A percentile compares a stretch with the other conserved stretches of the same genome.
These are phyloP conservation scores for Candida palmyrensis DNA, from an alignment of 805 yeast genomes.

Conservation along the genomic window DNA sequence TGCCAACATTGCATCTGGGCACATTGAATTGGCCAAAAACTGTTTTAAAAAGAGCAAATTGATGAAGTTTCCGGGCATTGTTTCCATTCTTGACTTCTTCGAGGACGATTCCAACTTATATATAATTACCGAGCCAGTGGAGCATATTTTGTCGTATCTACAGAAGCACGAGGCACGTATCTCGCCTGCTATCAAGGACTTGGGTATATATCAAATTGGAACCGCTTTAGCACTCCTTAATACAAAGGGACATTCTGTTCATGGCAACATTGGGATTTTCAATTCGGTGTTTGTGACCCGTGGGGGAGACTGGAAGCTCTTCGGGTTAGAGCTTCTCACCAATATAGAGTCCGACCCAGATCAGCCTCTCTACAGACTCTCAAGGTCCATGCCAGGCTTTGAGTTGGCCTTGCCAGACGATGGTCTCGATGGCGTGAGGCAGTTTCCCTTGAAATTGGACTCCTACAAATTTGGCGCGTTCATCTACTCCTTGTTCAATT, in stretches of 20 bases:
- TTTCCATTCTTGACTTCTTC: slow-evolving; percentile 56
- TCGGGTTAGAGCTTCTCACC: slow-evolving; percentile 71
- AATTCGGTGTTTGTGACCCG: slow-evolving; percentile 57
- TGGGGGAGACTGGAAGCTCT: slow-evolving; percentile 79
- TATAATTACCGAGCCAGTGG: slow-evolving; percentile 63
- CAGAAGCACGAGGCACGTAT: slow-evolving; percentile 19
- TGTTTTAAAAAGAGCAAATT: slow-evolving; percentile 44
- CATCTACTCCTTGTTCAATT: slow-evolving; percentile 40
- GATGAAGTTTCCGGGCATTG: slow-evolving; percentile 65
- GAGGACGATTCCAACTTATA: slow-evolving; percentile 55
- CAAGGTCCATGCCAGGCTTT: slow-evolving; percentile 17
- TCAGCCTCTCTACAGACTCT: slow-evolving; percentile 36
- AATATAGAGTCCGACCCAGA: slow-evolving; percentile 43
- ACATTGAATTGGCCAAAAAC: slow-evolving; percentile 29
- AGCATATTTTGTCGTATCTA: slow-evolving; percentile 43
- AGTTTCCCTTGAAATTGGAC: slow-evolving; percentile 47
- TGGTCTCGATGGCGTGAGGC: slow-evolving; percentile 40
- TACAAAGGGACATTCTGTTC: slow-evolving; percentile 51
- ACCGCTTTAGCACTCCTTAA: slow-evolving; percentile 55
- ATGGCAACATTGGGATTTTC: slow-evolving; percentile 52
- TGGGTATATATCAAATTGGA: slow-evolving; percentile 55
- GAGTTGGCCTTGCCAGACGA: slow-evolving; percentile 43
- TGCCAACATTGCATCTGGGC: slow-evolving; percentile 17
- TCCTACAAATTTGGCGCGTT: slow-evolving; percentile 60
- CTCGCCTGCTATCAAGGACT: slow-evolving; percentile 33